Conservation (phyloP, 768 basidiomycete species). For the Tulasnella calospora region DNA sequence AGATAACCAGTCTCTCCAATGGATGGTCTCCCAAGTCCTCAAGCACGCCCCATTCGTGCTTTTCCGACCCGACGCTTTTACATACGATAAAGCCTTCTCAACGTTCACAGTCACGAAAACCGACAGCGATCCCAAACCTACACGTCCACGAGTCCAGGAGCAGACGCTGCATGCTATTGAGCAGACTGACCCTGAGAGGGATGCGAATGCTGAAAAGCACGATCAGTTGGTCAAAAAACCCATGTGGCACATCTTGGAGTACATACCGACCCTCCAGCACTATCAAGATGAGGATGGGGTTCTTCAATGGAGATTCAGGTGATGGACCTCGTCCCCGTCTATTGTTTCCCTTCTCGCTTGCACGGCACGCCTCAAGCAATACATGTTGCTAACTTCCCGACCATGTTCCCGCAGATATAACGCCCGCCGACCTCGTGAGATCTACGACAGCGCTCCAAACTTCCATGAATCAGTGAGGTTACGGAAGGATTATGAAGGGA, state of each 20-base stretch:
- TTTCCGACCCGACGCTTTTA: conserved; percentile 3
- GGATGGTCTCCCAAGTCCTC: conserved; percentile 30
- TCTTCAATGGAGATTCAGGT: conserved; percentile 13
- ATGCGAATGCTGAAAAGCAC: neutral
- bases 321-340: neutral
- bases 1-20: conserved; percentile 23
- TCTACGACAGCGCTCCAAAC: neutral
- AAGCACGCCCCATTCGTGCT: neutral
- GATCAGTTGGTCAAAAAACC: conserved; percentile 11
- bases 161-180: neutral
- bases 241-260: conserved; percentile 26
- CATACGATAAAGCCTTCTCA: neutral
- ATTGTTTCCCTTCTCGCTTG: too few species aligned
- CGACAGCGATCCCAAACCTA: neutral
- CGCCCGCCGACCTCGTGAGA: neutral
- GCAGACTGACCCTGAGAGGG: neutral
- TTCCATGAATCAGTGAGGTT: neutral
- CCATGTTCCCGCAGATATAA: neutral
- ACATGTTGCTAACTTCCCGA: too few species aligned
- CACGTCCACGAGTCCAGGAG: neutral
- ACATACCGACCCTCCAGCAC: neutral
- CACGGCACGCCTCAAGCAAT: too few species aligned
- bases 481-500: neutral
- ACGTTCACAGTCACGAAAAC: neutral
- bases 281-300: conserved; percentile 19